Base-by-base conservation (phyloP, 805 yeast genomes). In the Nakazawaea ernobii region DNA sequence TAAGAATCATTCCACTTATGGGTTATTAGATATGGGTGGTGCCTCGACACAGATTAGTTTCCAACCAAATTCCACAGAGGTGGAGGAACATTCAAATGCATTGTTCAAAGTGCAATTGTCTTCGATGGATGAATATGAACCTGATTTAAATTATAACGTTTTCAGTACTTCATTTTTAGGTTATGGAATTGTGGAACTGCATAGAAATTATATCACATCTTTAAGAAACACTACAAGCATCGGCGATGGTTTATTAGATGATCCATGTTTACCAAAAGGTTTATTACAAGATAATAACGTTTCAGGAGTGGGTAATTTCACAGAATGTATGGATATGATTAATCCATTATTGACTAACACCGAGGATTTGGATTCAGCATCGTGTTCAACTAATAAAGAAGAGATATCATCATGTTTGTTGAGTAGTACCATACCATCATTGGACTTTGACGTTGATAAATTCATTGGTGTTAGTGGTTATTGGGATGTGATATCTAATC, bases 391-490 rank as follows among this genome's bases (percentile, higher is more conserved):
- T 5, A 30, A 40, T 7, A 40, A 54, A 39, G 55, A 58, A 39
- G 68, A 62, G 20, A 61, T 63, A 2, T 64, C 72, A 1, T 67
- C 79, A 2, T 81, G 86, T 59, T 59, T 80, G 10, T 58, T 80
- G 37, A 69, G 71, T 41, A 81, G 79, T 52, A 59, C 70, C 17
- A 67, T 77, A 28, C 87, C 86, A 0, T 65, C 75, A 7, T 75
- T 81, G 61, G 80, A 76, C 53, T 79, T 81, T 55, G 75, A 75
- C 42, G 64, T 74, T 32, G 74, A 77, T 52, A 75, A 73, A 49
- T 82, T 82, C 49, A 66, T 79, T 36, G 88, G 86, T 0, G 83
- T 82, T 8, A 79, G 84, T 50, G 86, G 85, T 4, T 80, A 80
- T 57, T 80, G 84, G 81, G 81, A 81, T 54, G 75, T 82, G 4